Base-by-base conservation (phyloP, 1,284 basidiomycete genomes). In the Thelephora terrestris region DNA sequence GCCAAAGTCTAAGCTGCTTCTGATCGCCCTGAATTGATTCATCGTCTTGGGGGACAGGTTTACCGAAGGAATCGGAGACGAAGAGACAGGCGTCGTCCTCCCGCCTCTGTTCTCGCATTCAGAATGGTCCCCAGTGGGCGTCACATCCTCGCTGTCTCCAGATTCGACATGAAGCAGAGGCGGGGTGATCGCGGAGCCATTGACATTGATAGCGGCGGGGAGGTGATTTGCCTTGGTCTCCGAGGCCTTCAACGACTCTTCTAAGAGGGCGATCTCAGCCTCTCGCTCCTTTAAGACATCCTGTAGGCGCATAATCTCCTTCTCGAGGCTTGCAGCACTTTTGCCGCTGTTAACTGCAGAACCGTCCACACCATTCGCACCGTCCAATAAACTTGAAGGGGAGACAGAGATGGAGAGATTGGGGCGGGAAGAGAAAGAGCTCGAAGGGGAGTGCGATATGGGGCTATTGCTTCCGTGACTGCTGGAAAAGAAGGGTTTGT, bases 221-320 rank as follows among this genome's bases (percentile, higher is more conserved):
- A 39, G 50, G 44, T 73, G 68, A 57, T 69, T 75, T 53, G 77
- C 73, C 59, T 71, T 27, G 25, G 25, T 5, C 25, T 27, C 29
- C 12, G 29, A 3, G 9, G 12, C 29, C 29, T 12, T 78, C 51
- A 89, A 58, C 3, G 79, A 79, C 47, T 71, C 67, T 64, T 94
- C 93, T 18, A 96, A 73, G 29, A 74, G 66, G 35, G 73, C 71
- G 49, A 95, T 95, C 66, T 95, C 92, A 25, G 81, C 74, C 64
- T 95, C 92, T 43, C 92, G 78, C 57, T 92, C 87, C 57, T 82
- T 85, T 52, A 96, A 71, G 21, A 91, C 87, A 58, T 92, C 85
- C 62, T 94, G 91, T 25, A 94, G 67, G 48, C 90, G 79, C 81
- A 89, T 89, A 49, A 94, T 91, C 67, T 96, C 93, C 58, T 88